A percentile compares a stretch with the other conserved stretches of the same genome.
These are phyloP conservation scores for Durotheca rogersii DNA, from an alignment of 495 filamentous ascomycete species.

Conservation along the genomic window DNA sequence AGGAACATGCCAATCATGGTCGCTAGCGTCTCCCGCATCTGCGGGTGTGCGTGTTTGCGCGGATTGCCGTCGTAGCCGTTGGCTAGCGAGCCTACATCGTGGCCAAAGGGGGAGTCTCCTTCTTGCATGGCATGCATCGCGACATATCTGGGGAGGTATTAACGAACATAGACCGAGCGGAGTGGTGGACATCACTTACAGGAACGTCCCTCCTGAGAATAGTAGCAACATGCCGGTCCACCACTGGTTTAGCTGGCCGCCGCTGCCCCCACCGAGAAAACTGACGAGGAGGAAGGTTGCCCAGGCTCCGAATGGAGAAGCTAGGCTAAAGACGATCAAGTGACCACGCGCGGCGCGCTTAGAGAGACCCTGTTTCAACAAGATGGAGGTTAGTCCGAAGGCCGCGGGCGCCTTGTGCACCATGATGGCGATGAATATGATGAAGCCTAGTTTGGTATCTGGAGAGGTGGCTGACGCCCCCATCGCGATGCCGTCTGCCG, in stretches of 20 bases:
- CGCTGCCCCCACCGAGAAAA: constrained; percentile 58
- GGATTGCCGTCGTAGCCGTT: constrained; percentile 71
- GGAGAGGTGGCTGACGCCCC: constrained; percentile 78
- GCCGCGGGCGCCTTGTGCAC: constrained; percentile 96
- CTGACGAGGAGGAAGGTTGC: constrained; percentile 77
- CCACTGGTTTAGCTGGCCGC: constrained; percentile 59
- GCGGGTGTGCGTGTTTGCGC: constrained; percentile 51
- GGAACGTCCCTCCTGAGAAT: constrained; percentile 92
- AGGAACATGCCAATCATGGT: constrained; percentile 87
- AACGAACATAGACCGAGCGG: constrained; percentile 11
- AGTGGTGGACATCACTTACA: constrained; percentile 58
- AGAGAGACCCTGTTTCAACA: constrained; percentile 83
- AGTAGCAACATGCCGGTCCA: constrained; percentile 89
- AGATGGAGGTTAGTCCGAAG: constrained; percentile 85
- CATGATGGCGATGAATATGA: constrained; percentile 96
- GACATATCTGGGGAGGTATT: constrained; percentile 71
- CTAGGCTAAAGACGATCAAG: constrained; percentile 85
- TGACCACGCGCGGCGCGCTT: constrained; percentile 84
- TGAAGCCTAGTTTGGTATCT: constrained; percentile 72
- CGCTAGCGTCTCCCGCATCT: constrained; percentile 66
- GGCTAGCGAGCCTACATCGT: constrained; percentile 52
- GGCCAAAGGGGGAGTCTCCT: constrained; percentile 50
- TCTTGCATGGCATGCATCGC: constrained; percentile 99
- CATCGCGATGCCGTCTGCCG: constrained; percentile 94
- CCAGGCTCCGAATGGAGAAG: constrained; percentile 84